A percentile compares a stretch with the other conserved stretches of the same genome.
Evolutionary conservation across 148 eudicot genomes (phyloP).

Genomic region (Nepenthes gracilis): DNA sequence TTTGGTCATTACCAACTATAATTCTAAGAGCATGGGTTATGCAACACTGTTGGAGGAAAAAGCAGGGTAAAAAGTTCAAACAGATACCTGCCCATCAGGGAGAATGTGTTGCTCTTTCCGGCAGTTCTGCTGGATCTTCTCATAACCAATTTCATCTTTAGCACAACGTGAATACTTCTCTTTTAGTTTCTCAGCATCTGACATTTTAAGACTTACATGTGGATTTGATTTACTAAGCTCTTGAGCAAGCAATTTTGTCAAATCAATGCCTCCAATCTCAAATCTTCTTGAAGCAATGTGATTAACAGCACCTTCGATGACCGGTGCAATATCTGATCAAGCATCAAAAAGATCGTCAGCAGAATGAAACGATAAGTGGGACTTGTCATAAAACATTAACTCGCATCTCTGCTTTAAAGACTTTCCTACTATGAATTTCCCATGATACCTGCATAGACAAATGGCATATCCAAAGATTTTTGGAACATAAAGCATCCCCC

Average conservation of each 20-base stretch:
- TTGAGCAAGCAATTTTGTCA: constrained; percentile 56
- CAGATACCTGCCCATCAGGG: constrained; percentile 81
- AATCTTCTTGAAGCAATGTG: constrained; percentile 81
- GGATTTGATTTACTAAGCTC: constrained; percentile 71
- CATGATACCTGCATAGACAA: no score
- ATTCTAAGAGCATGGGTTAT: no score
- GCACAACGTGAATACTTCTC: constrained; percentile 73
- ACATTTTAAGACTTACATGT: constrained; percentile 28
- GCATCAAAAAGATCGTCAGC: neutral
- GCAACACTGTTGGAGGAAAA: no score
- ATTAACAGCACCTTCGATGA: constrained; percentile 91
- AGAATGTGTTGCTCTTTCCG: constrained; percentile 62
- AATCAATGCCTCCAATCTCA: constrained; percentile 71
- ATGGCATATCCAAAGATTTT: no score
- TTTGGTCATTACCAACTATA: no score
- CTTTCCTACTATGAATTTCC: no score
- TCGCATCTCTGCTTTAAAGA: neutral
- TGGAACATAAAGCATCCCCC: no score
- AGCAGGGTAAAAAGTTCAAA: neutral
- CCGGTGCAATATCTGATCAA: constrained; percentile 79
- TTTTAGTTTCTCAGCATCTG: constrained; percentile 64
- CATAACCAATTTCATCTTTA: constrained; percentile 68
- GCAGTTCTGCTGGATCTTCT: constrained; percentile 32
- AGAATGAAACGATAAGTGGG: neutral
- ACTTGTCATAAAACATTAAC: neutral